Base-by-base conservation (phyloP, 345 rosid species). In the Gossypium sturtianum region DNA sequence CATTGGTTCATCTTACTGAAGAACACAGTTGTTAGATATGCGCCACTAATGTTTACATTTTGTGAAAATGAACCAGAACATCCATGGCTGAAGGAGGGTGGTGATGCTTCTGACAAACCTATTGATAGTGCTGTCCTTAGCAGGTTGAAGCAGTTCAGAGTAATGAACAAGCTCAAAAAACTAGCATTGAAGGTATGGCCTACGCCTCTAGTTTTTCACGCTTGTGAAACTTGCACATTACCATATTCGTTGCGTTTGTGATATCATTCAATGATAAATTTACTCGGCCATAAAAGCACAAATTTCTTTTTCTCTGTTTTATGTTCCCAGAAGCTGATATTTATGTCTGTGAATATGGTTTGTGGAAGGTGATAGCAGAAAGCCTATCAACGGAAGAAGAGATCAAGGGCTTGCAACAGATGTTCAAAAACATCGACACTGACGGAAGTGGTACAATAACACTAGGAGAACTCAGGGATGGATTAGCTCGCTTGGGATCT, bases 121-220 rank as follows among this genome's bases (percentile, higher is more conserved):
- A 87, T 94, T 2, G 88, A 88, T 74, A 92, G 89, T 47, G 98
- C 93, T 22, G 98, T 92, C 62, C 90, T 88, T 23, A 75, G 67
- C 25, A 89, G 98, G 86, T 84, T 94, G 89, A 94, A 87, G 86
- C 97, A 92, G 76, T 91, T 94, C 75, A 87, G 95, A 38, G 95
- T 89, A n/a, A 89, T 88, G 95, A 94, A 94, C 83, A 94, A 94
- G 83, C 82, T 94, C 67, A 92, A 92, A 86, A 89, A 89, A 83
- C 94, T 94, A 53, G 97, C 98, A 56, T 76, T 91, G 72, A 92
- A 89, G 96, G 98, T 94, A 27, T 34, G 72, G 51, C 25, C 53
- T 27, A 41, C 0, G 11, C 54, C 67, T n/a, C 25, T 65, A 16
- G 29, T 47, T 54, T 57, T 38, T 25, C 16, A 59, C 29, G 23